Evolutionary conservation across 192 early-diverging fungal species (phyloP).

Genomic region (Backusella macrospora): DNA sequence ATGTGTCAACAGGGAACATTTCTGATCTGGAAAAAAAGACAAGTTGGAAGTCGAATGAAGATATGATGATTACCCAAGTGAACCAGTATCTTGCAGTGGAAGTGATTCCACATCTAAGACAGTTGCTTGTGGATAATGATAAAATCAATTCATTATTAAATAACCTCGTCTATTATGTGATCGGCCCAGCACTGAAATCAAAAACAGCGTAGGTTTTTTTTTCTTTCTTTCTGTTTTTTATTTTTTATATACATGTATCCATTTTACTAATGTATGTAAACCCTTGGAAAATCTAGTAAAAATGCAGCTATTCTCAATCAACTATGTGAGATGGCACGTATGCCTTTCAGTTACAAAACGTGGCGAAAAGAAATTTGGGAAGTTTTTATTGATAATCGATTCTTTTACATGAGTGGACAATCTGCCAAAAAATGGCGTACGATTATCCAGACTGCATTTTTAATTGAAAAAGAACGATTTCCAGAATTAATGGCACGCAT

Average conservation of each 20-base stretch:
- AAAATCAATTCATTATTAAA: slow-evolving; percentile 60
- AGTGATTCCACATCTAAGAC: slow-evolving; percentile 71
- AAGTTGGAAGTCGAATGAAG: slow-evolving; percentile 64
- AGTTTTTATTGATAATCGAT: slow-evolving; percentile 69
- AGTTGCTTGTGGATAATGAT: slow-evolving; percentile 77
- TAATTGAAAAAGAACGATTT: slow-evolving; percentile 77
- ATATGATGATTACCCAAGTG: slow-evolving; percentile 66
- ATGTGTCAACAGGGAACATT: slow-evolving; percentile 35
- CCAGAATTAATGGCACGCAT: slow-evolving; percentile 72
- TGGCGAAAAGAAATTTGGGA: slow-evolving; percentile 83
- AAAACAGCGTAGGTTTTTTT: slow-evolving; percentile 42
- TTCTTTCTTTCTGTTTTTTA: neutral
- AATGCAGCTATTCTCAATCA: slow-evolving; percentile 55
- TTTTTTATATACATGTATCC: neutral
- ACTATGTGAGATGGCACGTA: slow-evolving; percentile 60
- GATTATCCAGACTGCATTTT: slow-evolving; percentile 71
- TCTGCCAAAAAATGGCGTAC: slow-evolving; percentile 65
- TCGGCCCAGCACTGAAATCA: slow-evolving; percentile 69
- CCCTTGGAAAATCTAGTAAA: slow-evolving; percentile 17
- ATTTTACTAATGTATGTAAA: neutral
- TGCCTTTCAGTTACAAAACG: slow-evolving; percentile 62
- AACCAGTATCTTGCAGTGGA: slow-evolving; percentile 46
- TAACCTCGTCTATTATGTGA: slow-evolving; percentile 84
- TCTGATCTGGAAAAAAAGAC: slow-evolving; percentile 50
- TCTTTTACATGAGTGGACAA: slow-evolving; percentile 65